These are phyloP conservation scores for Ilyonectria mors-panacis DNA, from an alignment of 2,329 filamentous ascomycete genomes.

Conservation along the genomic window DNA sequence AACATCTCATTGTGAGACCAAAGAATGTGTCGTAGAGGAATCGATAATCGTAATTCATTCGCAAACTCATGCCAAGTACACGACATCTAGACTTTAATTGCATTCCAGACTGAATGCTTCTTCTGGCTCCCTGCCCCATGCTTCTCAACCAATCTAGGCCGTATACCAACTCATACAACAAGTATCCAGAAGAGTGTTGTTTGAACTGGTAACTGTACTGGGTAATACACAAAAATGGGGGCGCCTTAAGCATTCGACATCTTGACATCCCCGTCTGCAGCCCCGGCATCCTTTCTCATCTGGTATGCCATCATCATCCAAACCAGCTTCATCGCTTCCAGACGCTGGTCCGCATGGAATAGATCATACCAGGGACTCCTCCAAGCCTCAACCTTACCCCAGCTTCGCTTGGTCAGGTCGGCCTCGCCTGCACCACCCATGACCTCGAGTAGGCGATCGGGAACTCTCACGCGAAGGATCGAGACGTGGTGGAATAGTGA, in stretches of 20 bases:
- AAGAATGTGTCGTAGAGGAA: not conserved
- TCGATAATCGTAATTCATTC: not conserved
- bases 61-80: not conserved
- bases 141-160: not conserved
- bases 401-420: slow-evolving; percentile 57
- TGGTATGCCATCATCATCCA: slow-evolving; percentile 74
- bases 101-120: slow-evolving; percentile 1
- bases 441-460: slow-evolving; percentile 65
- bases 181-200: not conserved
- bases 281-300: slow-evolving; percentile 62
- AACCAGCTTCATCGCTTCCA: slow-evolving; percentile 69
- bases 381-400: slow-evolving; percentile 69
- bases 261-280: slow-evolving; percentile 44
- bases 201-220: not conserved
- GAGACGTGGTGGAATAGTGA: slow-evolving; percentile 74
- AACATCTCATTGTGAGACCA: not conserved
- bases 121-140: not conserved
- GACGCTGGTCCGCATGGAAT: slow-evolving; percentile 67
- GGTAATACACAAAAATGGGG: not conserved
- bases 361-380: slow-evolving; percentile 75
- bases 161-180: not conserved
- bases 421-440: slow-evolving; percentile 62
- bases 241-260: slow-evolving; percentile 47
- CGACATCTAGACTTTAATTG: slow-evolving; percentile 2
- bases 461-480: slow-evolving; percentile 72